A percentile compares a stretch with the other conserved stretches of the same genome.
These are phyloP conservation scores for Pezicula neosporulosa DNA, from an alignment of 2,329 filamentous ascomycete genomes.

Conservation along the genomic window DNA sequence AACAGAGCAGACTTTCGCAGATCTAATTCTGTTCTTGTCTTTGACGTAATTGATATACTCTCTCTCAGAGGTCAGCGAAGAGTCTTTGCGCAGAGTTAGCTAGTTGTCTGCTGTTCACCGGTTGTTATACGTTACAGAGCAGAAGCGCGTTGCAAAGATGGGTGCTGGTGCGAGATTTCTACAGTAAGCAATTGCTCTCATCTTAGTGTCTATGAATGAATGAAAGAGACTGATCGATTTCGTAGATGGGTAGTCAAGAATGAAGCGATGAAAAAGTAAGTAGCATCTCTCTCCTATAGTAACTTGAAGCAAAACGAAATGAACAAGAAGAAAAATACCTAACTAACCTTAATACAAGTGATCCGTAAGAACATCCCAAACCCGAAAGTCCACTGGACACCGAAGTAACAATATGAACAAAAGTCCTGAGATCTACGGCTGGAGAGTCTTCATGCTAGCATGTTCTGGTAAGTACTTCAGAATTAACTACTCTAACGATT, in stretches of 20 bases:
- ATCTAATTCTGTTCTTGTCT: too few relatives aligned
- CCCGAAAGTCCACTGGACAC: constrained; percentile 21
- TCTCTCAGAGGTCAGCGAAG: too few relatives aligned
- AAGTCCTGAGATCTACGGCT: constrained; percentile 61
- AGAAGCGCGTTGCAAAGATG: too few relatives aligned
- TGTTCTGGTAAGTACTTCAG: constrained; percentile 23
- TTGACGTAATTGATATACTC: too few relatives aligned
- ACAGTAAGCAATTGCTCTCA: too few relatives aligned
- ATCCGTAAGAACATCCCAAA: constrained; percentile 25
- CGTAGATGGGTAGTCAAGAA: constrained; percentile 42
- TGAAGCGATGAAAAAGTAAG: constrained; percentile 60
- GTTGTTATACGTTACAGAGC: too few relatives aligned
- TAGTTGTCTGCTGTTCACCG: too few relatives aligned
- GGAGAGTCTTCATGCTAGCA: constrained; percentile 63
- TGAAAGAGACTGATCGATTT: background rate
- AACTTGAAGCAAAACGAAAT: too few relatives aligned
- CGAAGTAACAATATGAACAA: background rate
- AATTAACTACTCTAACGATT: too few relatives aligned
- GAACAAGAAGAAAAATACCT: background rate
- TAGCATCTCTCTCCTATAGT: constrained; percentile 7
- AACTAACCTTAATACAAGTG: constrained; percentile 11
- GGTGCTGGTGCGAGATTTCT: too few relatives aligned
- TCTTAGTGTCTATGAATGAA: background rate
- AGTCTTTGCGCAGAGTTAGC: too few relatives aligned
- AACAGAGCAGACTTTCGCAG: too few relatives aligned